Base-by-base conservation (phyloP, 768 basidiomycete species). In the Mycena pura region DNA sequence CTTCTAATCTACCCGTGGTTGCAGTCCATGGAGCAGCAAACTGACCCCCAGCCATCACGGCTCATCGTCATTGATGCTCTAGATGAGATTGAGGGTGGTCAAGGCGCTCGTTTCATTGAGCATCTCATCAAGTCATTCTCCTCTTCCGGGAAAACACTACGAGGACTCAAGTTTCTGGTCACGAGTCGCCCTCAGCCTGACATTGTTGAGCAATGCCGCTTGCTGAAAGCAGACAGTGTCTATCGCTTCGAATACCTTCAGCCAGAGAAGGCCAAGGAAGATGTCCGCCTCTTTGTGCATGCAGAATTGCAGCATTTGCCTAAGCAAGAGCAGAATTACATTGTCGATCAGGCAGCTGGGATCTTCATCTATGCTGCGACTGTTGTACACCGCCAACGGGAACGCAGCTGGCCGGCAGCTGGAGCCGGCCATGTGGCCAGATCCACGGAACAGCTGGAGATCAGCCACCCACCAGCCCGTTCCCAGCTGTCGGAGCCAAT, bases 281-380 rank as follows among this genome's bases (percentile, higher is more conserved):
- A 53, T 22, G n/a, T 53, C 17, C 25, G 40, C 39, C 4, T 7
- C 3, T 53, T 29, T 21, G n/a, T 53, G 11, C 1, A 22, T 53
- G 51, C 36, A 9, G 32, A 38, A 15, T 24, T 50, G 15, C 3
- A 6, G 14, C 3, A 17, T 25, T 24, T 50, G 19, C 25, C 4
- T 28, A 6, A 6, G 3, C 11, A 45, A 3, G 24, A 17, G 22
- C 36, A 6, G 25, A n/a, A 29, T 7, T 1, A 17, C 38, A 27
- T 52, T 7, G n/a, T 28, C 21, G 11, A 39, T 5, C 3, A 52
- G 1, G 15, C 50, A 1, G 6, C 24, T 3, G 50, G 50, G 25
- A 17, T 52, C 5, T 52, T 52, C 38, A 52, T 52, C 50, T 52
- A 52, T 29, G 50, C 50, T 40, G 50, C 50, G 13, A 52, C 50